Evolutionary conservation across 2,329 filamentous ascomycete species (phyloP).

Genomic region (Sarocladium kiliense): DNA sequence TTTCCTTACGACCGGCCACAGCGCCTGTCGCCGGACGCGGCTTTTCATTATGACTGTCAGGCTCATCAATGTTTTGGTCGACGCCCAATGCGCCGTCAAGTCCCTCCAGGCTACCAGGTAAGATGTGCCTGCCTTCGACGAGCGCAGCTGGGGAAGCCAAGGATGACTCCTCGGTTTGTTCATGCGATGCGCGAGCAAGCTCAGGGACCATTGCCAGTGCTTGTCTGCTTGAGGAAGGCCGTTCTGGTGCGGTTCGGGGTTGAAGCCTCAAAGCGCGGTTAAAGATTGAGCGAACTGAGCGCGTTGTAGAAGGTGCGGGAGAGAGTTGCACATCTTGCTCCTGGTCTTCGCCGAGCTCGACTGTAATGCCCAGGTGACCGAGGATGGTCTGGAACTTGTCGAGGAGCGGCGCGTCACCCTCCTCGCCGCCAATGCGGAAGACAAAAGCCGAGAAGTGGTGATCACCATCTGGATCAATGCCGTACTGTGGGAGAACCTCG

Average conservation of each 20-base stretch:
- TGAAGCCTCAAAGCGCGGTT: not conserved
- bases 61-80: not conserved
- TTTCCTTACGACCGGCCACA: not conserved
- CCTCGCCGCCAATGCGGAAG: constrained; percentile 69
- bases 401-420: constrained; percentile 51
- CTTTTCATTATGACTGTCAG: not conserved
- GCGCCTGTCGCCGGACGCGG: not conserved
- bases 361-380: constrained; percentile 62
- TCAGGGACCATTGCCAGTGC: not conserved
- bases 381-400: constrained; percentile 68
- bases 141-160: not conserved
- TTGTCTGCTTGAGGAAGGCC: not conserved
- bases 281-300: not conserved
- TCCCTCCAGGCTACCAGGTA: not conserved
- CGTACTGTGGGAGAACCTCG: constrained; percentile 64
- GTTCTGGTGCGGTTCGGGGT: not conserved
- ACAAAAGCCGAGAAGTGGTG: constrained; percentile 72
- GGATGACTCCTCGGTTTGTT: constrained; percentile 1
- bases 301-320: constrained; percentile 5
- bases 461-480: constrained; percentile 67
- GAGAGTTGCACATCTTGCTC: constrained; percentile 14
- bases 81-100: not conserved
- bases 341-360: constrained; percentile 51
- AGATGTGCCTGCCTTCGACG: not conserved
- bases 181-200: not conserved